Evolutionary conservation across 1,284 basidiomycete genomes (phyloP).

Genomic region (Moniliophthora roreri): DNA sequence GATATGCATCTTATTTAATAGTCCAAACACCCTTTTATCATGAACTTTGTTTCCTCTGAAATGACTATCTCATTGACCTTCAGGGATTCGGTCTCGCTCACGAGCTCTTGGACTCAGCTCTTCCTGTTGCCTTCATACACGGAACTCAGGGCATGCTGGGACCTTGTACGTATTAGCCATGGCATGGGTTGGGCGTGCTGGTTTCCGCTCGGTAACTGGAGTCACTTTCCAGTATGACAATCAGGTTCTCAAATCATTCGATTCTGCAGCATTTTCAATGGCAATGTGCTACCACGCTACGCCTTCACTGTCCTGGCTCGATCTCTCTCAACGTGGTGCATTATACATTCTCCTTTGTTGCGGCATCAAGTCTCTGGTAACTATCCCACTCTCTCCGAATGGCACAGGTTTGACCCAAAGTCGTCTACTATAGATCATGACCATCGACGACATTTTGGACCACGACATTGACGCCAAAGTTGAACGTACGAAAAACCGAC

Average conservation of each 20-base stretch:
- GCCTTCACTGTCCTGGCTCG: slow-evolving; percentile 17
- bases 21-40: too few species aligned
- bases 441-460: slow-evolving; percentile 32
- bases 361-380: slow-evolving; percentile 31
- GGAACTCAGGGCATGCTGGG: slow-evolving; percentile 28
- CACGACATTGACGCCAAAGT: slow-evolving; percentile 28
- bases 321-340: slow-evolving; percentile 16
- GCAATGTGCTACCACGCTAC: slow-evolving; percentile 29
- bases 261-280: slow-evolving; percentile 27
- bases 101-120: too few species aligned
- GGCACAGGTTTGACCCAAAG: neutral
- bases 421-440: slow-evolving; percentile 27
- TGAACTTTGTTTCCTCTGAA: too few species aligned
- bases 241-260: neutral
- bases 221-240: neutral
- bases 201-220: slow-evolving; percentile 26
- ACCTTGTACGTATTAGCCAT: slow-evolving; percentile 29
- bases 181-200: slow-evolving; percentile 33
- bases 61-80: too few species aligned
- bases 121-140: neutral
- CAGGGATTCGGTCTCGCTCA: too few species aligned
- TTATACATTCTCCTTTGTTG: slow-evolving; percentile 29
- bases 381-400: too few species aligned
- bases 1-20: too few species aligned
- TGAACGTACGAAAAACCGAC: slow-evolving; percentile 27